phyloP scores from a whole-genome alignment of 768 basidiomycete genomes.

The Kwoniella europaea region DNA sequence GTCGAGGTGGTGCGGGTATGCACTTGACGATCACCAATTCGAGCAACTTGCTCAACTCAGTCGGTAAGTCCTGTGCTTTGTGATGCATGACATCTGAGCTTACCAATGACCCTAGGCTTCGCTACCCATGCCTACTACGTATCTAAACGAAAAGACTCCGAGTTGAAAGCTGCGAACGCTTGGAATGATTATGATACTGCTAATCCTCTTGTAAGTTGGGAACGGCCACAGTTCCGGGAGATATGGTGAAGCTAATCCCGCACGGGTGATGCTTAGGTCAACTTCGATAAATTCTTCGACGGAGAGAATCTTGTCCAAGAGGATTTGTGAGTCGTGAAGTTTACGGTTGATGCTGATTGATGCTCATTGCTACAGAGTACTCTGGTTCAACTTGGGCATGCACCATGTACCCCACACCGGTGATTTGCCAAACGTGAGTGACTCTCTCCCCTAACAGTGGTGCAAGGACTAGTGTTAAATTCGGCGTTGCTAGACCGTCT shows the following conservation, averaged over 20 bases:
- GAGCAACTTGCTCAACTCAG: conserved; percentile 45
- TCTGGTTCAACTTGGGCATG: conserved; percentile 53
- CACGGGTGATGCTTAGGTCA: conserved; percentile 41
- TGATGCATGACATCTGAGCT: neutral
- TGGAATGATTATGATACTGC: conserved; percentile 44
- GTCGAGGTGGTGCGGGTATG: conserved; percentile 39
- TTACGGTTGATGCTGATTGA: too few species aligned
- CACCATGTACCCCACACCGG: conserved; percentile 52
- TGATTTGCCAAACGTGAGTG: conserved; percentile 51
- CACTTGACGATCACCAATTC: conserved; percentile 50
- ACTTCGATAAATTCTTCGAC: conserved; percentile 55
- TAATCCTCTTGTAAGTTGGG: conserved; percentile 37
- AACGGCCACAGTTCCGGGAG: too few species aligned
- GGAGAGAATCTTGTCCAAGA: conserved; percentile 56
- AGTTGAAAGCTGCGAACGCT: conserved; percentile 34
- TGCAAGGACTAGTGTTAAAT: neutral
- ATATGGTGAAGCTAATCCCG: neutral
- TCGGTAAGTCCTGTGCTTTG: conserved; percentile 1
- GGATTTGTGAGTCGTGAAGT: conserved; percentile 39
- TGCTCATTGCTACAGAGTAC: conserved; percentile 8
- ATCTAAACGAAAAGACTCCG: conserved; percentile 50
- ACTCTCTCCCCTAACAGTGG: neutral
- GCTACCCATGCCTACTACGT: conserved; percentile 50
- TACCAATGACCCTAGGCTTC: conserved; percentile 24
- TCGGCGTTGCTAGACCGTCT: conserved; percentile 29